phyloP scores from a whole-genome alignment of 2,329 filamentous ascomycete species.

The Bipolaris victoriae region DNA sequence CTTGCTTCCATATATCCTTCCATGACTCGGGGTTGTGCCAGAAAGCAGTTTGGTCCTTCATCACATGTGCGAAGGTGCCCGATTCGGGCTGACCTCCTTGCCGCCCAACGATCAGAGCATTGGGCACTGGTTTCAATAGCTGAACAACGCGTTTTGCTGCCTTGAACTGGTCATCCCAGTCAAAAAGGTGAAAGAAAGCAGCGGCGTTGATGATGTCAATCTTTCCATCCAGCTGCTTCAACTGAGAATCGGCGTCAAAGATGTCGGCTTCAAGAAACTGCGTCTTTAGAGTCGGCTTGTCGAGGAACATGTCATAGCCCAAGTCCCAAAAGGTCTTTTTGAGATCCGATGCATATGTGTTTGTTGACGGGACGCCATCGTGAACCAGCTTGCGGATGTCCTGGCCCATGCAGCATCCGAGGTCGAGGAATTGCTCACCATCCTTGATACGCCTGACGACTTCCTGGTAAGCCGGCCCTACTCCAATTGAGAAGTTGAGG shows the following conservation, averaged over 20 bases:
- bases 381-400: constrained; percentile 53
- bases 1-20: constrained; percentile 48
- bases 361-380: constrained; percentile 51
- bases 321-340: constrained; percentile 58
- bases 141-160: constrained; percentile 41
- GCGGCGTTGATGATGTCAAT: constrained; percentile 52
- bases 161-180: constrained; percentile 48
- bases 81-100: constrained; percentile 45
- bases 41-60: constrained; percentile 34
- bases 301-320: constrained; percentile 54
- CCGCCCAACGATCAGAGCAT: constrained; percentile 49
- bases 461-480: constrained; percentile 37
- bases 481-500: constrained; percentile 40
- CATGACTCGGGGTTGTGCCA: constrained; percentile 49
- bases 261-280: constrained; percentile 62
- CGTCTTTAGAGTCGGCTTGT: constrained; percentile 51
- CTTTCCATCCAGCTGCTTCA: constrained; percentile 47
- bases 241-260: constrained; percentile 35
- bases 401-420: constrained; percentile 55
- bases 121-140: constrained; percentile 43
- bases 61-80: constrained; percentile 30
- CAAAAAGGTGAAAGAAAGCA: constrained; percentile 55
- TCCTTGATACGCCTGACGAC: constrained; percentile 44
- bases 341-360: constrained; percentile 52
- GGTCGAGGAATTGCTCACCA: constrained; percentile 49